Evolutionary conservation across 2,329 filamentous ascomycete genomes (phyloP).

Genomic region (Lasiodiplodia hormozganensis): DNA sequence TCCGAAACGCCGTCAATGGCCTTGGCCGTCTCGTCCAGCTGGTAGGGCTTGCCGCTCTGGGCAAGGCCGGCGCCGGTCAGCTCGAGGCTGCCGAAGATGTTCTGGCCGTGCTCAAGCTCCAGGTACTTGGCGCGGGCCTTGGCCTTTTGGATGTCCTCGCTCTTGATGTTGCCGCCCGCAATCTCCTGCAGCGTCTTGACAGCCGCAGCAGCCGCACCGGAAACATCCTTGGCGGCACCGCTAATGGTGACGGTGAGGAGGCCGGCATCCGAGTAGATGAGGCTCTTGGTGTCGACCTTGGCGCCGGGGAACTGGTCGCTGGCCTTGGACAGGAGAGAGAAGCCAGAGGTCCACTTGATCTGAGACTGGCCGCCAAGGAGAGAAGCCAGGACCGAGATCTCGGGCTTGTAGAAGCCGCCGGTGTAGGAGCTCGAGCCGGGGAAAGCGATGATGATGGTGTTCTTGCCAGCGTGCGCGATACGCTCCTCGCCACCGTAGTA

Average conservation of each 20-base stretch:
- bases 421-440: slow-evolving; percentile 81
- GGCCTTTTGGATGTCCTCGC: slow-evolving; percentile 91
- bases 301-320: slow-evolving; percentile 70
- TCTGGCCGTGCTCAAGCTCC: slow-evolving; percentile 81
- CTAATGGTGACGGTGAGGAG: slow-evolving; percentile 83
- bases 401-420: slow-evolving; percentile 80
- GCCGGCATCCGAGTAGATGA: slow-evolving; percentile 91
- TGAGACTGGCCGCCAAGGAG: slow-evolving; percentile 88
- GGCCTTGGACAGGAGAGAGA: slow-evolving; percentile 86
- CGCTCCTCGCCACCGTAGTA: slow-evolving; percentile 97
- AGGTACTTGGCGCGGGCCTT: slow-evolving; percentile 93
- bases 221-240: slow-evolving; percentile 76
- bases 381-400: slow-evolving; percentile 83
- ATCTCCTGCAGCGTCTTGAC: slow-evolving; percentile 85
- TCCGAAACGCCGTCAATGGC: slow-evolving; percentile 80
- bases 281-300: slow-evolving; percentile 75
- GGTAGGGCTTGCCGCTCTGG: slow-evolving; percentile 80
- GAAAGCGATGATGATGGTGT: slow-evolving; percentile 90
- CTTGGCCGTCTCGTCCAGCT: slow-evolving; percentile 81
- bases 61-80: slow-evolving; percentile 85
- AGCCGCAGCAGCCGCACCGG: slow-evolving; percentile 75
- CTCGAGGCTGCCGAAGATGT: slow-evolving; percentile 77
- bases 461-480: slow-evolving; percentile 76
- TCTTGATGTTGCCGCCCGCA: slow-evolving; percentile 74
- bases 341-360: slow-evolving; percentile 96